Evolutionary conservation across 352 stramenopile species (phyloP), one percentile per base, ranked within the genome.

Genomic region (Pythium rishiriense): DNA sequence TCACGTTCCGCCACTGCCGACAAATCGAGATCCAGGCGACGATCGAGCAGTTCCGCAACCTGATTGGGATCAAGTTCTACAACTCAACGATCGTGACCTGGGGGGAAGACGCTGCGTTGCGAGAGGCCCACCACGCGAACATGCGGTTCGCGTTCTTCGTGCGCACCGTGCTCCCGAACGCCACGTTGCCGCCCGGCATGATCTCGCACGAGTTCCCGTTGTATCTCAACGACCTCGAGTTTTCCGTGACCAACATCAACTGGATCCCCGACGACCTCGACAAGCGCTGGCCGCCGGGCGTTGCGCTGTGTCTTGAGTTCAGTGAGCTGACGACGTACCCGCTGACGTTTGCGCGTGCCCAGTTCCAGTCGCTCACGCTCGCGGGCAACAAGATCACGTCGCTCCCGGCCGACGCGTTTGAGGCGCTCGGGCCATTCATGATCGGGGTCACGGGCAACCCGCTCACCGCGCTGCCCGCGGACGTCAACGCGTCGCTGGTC

Each of bases 1-100:
- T 85, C 11, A 45, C 76, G 15, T 64, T 81, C 60, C 64, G 67
- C 9, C 73, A 84, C 58, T 84, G 73, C 35, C 50, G 64, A 3
- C 15, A 46, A 5, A 25, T 84, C 0, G 64, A 72, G 41, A 62
- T 84, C 4, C 65, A 72, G 1, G 7, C 63, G 10, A 50, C 59
- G n/a, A 49, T 84, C 26, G 43, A 49, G 8, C 19, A 61, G 2
- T 81, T 81, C 29, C 35, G 12, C 4, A 57, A 48, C 14, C 61
- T 84, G 4, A 64, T 59, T 11, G 72, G 58, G 1, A 42, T 81
- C 43, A 76, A 81, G 58, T 48, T 78, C 3, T 80, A 80, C 64
- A 84, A 84, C 21, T 65, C 65, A 19, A 78, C 70, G 5, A 58
- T 84, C 29, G 10, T 28, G 0, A 51, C 68, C 3, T 84, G 76